Evolutionary conservation across 176 grass and related monocot genomes (phyloP).

Genomic region (Chloris gayana): DNA sequence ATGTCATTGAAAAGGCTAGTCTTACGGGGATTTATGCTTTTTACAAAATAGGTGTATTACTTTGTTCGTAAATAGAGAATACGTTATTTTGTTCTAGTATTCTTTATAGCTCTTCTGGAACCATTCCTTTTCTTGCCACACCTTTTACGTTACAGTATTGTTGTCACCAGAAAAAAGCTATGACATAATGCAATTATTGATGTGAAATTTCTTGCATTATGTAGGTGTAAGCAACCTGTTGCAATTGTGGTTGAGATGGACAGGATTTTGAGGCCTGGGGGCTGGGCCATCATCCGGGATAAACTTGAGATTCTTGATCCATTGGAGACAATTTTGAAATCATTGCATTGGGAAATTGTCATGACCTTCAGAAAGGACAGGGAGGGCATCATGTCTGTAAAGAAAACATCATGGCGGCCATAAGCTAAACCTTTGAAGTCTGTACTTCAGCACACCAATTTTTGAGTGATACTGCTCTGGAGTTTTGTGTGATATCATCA

Average conservation of each 20-base stretch:
- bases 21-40: not conserved
- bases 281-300: constrained; percentile 91
- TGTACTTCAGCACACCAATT: constrained; percentile 1
- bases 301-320: constrained; percentile 79
- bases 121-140: not conserved
- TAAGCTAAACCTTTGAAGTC: constrained; percentile 44
- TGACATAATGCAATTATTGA: not conserved
- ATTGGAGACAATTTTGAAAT: constrained; percentile 81
- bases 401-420: constrained; percentile 83
- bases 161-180: not conserved
- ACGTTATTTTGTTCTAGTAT: not conserved
- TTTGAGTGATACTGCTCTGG: constrained; percentile 26
- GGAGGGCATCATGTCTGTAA: constrained; percentile 78
- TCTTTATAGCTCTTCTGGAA: not conserved
- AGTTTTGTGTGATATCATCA: not conserved
- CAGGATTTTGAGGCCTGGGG: constrained; percentile 79
- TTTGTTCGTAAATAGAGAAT: not conserved
- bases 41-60: not conserved
- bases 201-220: constrained; percentile 26
- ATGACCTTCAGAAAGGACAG: constrained; percentile 85
- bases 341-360: constrained; percentile 83
- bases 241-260: constrained; percentile 93
- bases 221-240: constrained; percentile 85
- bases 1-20: not conserved
- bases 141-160: not conserved